A percentile compares a stretch with the other conserved stretches of the same genome.
These are phyloP conservation scores for Penicillium diatomitis DNA, from an alignment of 495 filamentous ascomycete genomes.

Conservation along the genomic window DNA sequence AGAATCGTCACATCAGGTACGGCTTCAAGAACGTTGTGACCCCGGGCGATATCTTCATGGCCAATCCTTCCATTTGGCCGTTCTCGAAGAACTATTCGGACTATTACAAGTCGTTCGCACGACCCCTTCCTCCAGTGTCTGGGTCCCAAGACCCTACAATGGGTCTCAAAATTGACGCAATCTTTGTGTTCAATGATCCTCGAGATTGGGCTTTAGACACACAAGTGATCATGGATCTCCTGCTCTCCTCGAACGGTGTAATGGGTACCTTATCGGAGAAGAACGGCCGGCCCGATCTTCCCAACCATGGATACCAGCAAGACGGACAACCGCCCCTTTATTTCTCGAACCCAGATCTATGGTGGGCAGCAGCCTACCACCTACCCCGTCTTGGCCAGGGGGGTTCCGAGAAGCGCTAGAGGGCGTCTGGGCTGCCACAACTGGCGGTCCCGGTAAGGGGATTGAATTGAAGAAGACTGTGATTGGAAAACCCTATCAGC, in stretches of 20 bases:
- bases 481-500: constrained; percentile 75
- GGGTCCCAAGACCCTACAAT: constrained; percentile 29
- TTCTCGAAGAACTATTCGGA: constrained; percentile 54
- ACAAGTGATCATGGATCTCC: constrained; percentile 70
- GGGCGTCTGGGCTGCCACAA: constrained; percentile 68
- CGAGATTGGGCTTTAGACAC: constrained; percentile 89
- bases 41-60: constrained; percentile 70
- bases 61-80: constrained; percentile 70
- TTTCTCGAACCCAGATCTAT: constrained; percentile 84
- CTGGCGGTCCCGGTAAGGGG: constrained; percentile 44
- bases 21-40: constrained; percentile 82
- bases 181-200: constrained; percentile 86
- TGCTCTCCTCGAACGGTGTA: constrained; percentile 63
- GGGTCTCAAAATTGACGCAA: constrained; percentile 65
- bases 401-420: constrained; percentile 76
- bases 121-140: constrained; percentile 43
- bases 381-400: constrained; percentile 91
- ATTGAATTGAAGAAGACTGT: constrained; percentile 53
- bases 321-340: constrained; percentile 74
- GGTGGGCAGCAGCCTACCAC: constrained; percentile 76
- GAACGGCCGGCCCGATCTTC: constrained; percentile 44
- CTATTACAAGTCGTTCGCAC: constrained; percentile 52
- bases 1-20: constrained; percentile 39
- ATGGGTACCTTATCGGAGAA: constrained; percentile 66
- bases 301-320: constrained; percentile 66